Evolutionary conservation across 2,329 filamentous ascomycete genomes (phyloP).

Genomic region (Zelopaecilomyces penicillatus): DNA sequence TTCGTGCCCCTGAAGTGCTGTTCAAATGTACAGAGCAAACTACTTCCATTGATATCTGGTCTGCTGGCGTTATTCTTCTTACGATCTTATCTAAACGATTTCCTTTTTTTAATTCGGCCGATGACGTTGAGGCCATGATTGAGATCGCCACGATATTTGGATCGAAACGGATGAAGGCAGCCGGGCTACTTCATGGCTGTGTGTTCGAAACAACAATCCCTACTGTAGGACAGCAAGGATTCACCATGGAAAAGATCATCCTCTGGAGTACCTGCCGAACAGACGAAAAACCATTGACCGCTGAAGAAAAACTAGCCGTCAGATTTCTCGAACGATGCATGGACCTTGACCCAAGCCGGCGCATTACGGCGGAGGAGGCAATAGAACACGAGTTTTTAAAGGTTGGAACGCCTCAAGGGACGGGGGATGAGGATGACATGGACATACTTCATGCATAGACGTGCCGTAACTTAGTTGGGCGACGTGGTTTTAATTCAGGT

Average conservation of each 20-base stretch:
- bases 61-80: constrained; percentile 90
- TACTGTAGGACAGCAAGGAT: constrained; percentile 77
- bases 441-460: constrained; percentile 32
- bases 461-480: neutral
- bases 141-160: constrained; percentile 97
- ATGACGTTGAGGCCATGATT: constrained; percentile 95
- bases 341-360: constrained; percentile 64
- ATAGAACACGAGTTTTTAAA: constrained; percentile 62
- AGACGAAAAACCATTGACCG: constrained; percentile 46
- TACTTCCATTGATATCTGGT: constrained; percentile 94
- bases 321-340: constrained; percentile 64
- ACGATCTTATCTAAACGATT: constrained; percentile 88
- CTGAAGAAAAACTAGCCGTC: constrained; percentile 65
- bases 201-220: constrained; percentile 90
- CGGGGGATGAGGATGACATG: constrained; percentile 46
- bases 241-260: constrained; percentile 86
- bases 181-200: constrained; percentile 77
- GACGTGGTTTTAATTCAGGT: neutral
- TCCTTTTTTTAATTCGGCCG: constrained; percentile 97
- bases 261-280: constrained; percentile 85
- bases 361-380: constrained; percentile 69
- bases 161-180: constrained; percentile 70
- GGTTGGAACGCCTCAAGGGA: constrained; percentile 21
- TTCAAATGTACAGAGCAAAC: constrained; percentile 96
- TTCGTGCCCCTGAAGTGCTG: constrained; percentile 90